Conservation (phyloP, 371 early-diverging fungal species). For the Mucor saturninus region DNA sequence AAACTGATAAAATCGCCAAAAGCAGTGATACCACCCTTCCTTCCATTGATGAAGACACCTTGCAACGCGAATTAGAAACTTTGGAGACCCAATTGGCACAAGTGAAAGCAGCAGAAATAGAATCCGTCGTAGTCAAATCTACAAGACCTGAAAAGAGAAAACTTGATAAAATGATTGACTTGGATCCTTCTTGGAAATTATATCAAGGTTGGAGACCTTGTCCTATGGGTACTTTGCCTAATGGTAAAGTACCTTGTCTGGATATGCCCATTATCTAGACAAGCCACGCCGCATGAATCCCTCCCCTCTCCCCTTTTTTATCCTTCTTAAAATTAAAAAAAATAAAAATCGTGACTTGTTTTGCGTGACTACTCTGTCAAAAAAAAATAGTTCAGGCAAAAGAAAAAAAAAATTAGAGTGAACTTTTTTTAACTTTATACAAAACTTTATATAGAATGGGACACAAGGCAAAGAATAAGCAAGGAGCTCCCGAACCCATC, state of each 20-base stretch:
- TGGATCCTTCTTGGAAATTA: slow-evolving; percentile 32
- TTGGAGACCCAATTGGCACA: slow-evolving; percentile 27
- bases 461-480: slow-evolving; percentile 70
- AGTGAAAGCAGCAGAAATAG: slow-evolving; percentile 11
- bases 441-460: slow-evolving; percentile 44
- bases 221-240: slow-evolving; percentile 50
- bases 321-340: neutral
- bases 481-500: slow-evolving; percentile 63
- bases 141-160: neutral
- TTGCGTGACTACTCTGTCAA: neutral
- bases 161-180: slow-evolving; percentile 8
- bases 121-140: neutral
- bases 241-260: slow-evolving; percentile 41
- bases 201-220: slow-evolving; percentile 41
- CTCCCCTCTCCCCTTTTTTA: no score
- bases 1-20: neutral
- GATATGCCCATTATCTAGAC: slow-evolving; percentile 22
- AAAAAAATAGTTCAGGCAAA: no score
- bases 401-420: slow-evolving; percentile 9
- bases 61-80: slow-evolving; percentile 26
- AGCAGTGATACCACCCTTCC: no score
- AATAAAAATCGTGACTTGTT: slow-evolving; percentile 8
- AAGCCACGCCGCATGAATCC: neutral
- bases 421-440: slow-evolving; percentile 1
- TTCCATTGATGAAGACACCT: no score